phyloP scores from a whole-genome alignment of 2,329 filamentous ascomycete genomes.

The Alternaria panax region DNA sequence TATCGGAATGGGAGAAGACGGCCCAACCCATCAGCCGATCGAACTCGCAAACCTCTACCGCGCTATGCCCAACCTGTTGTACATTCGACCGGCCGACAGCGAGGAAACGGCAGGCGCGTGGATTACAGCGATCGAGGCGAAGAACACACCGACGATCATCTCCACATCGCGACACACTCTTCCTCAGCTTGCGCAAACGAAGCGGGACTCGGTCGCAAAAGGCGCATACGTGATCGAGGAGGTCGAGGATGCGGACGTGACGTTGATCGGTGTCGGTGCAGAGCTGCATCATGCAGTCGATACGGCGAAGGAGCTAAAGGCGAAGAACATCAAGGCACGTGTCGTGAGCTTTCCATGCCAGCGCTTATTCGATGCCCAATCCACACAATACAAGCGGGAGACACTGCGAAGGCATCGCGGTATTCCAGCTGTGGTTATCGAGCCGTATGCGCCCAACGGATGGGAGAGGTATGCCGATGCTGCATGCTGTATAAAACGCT shows the following conservation, averaged over 20 bases:
- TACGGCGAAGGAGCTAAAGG: slow-evolving; percentile 50
- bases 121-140: slow-evolving; percentile 54
- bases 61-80: slow-evolving; percentile 68
- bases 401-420: slow-evolving; percentile 53
- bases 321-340: slow-evolving; percentile 53
- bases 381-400: slow-evolving; percentile 55
- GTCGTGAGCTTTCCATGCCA: slow-evolving; percentile 61
- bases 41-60: slow-evolving; percentile 65
- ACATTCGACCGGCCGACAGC: slow-evolving; percentile 66
- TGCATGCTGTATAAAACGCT: slow-evolving; percentile 61
- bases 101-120: slow-evolving; percentile 66
- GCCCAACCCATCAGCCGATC: slow-evolving; percentile 69
- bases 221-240: slow-evolving; percentile 60
- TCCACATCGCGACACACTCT: slow-evolving; percentile 58
- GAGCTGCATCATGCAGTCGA: slow-evolving; percentile 59
- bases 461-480: slow-evolving; percentile 70
- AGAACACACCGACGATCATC: slow-evolving; percentile 56
- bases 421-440: slow-evolving; percentile 64
- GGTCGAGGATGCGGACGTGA: slow-evolving; percentile 52
- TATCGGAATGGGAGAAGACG: slow-evolving; percentile 64
- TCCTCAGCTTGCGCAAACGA: slow-evolving; percentile 46
- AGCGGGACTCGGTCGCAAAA: slow-evolving; percentile 51
- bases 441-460: slow-evolving; percentile 65
- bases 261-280: slow-evolving; percentile 53
- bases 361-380: slow-evolving; percentile 59